Evolutionary conservation across 1,139 yeast species (phyloP), one percentile per base, ranked within the genome.

Genomic region (Diutina sp.): DNA sequence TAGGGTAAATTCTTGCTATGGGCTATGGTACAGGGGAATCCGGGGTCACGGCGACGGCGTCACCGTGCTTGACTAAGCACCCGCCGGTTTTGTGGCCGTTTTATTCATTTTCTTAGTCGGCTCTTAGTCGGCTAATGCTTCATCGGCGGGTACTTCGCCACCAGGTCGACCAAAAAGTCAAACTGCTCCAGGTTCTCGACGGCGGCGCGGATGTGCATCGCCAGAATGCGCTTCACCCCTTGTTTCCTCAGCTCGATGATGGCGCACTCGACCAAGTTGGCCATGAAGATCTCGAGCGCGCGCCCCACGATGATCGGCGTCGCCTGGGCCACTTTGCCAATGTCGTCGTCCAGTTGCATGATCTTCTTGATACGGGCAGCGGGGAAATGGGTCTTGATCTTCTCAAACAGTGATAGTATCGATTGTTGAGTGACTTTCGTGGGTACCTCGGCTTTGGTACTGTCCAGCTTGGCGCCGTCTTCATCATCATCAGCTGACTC

Each of bases 241-340:
- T 83, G 79, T 57, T 77, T 74, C 58, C 84, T 82, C 9, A 97
- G 96, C 63, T 88, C 90, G 54, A 81, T 78, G 56, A 90, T 84
- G 18, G 96, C 80, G 56, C 88, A 91, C 64, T 88, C 93, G 56
- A 93, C 96, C 59, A 95, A 77, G 58, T 93, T 83, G 57, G 96
- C 90, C 81, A 93, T 83, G 67, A 93, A 93, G 60, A 90, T 81
- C 71, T 93, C 99, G 57, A 93, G 76, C 0, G 98, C 97, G 61
- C 97, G 80, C 9, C 99, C 97, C 12, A 93, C 97, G 38, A 91
- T 91, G 29, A 93, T 87, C 0, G 99, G 99, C 3, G 99, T 93
- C 4, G 97, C 98, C 68, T 91, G 98, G 9, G 99, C 97, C 16
- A 95, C 99, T 69, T 93, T 93, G 5, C 99, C 99, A 55, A 93